A percentile compares a stretch with the other conserved stretches of the same genome.
Evolutionary conservation across 805 yeast genomes (phyloP).

Genomic region (Candida broadrunensis): DNA sequence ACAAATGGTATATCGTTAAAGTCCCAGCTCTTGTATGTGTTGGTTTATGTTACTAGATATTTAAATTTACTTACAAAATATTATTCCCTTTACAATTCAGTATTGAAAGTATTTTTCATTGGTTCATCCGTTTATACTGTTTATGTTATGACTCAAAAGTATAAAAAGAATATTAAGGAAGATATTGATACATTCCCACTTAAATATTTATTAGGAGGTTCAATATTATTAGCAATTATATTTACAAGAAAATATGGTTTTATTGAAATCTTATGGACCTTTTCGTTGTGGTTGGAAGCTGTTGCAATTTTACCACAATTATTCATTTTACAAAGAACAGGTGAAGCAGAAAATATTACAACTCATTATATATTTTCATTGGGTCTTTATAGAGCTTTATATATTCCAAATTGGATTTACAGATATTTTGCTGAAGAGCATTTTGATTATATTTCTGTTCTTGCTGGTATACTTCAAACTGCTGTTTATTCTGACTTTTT

Average conservation of each 20-base stretch:
- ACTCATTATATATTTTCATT: conserved; percentile 91
- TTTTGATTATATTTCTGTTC: conserved; percentile 67
- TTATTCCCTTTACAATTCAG: conserved; percentile 68
- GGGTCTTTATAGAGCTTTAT: conserved; percentile 85
- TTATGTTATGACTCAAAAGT: conserved; percentile 62
- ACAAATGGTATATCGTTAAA: conserved; percentile 84
- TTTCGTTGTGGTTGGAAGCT: conserved; percentile 88
- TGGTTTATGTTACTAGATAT: conserved; percentile 39
- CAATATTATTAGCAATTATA: conserved; percentile 52
- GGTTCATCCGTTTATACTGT: conserved; percentile 73
- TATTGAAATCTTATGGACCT: conserved; percentile 77
- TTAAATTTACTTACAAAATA: conserved; percentile 46
- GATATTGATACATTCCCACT: conserved; percentile 71
- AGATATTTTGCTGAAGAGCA: conserved; percentile 65
- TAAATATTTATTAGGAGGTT: conserved; percentile 64
- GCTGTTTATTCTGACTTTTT: conserved; percentile 91
- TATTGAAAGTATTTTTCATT: conserved; percentile 82
- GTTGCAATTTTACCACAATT: conserved; percentile 92
- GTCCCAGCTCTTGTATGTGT: conserved; percentile 74
- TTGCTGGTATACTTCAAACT: conserved; percentile 85
- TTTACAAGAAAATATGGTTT: conserved; percentile 65
- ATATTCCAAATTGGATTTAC: conserved; percentile 94
- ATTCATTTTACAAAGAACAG: conserved; percentile 83
- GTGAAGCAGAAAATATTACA: conserved; percentile 84
- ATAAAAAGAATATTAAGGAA: conserved; percentile 56